Conservation (phyloP, 371 early-diverging fungal genomes). For the Nematocida sp. region DNA sequence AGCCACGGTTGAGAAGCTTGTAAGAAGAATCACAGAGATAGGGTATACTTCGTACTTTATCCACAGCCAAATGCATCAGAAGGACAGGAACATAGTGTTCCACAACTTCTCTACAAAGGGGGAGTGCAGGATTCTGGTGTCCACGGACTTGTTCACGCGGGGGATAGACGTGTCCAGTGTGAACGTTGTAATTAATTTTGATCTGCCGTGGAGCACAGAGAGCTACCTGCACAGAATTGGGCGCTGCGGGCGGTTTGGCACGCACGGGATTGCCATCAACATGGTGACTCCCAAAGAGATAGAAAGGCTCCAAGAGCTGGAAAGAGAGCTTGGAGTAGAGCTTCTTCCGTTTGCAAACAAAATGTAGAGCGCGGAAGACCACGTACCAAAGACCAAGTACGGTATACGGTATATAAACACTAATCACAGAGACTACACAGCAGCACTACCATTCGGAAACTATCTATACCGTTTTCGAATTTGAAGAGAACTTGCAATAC, state of each 20-base stretch:
- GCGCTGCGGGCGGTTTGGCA: constrained; percentile 95
- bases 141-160: constrained; percentile 79
- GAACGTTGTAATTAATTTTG: constrained; percentile 98
- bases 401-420: neutral
- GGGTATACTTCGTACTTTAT: constrained; percentile 94
- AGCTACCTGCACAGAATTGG: constrained; percentile 98
- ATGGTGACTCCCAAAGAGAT: constrained; percentile 81
- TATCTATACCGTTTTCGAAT: no score
- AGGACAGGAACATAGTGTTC: constrained; percentile 90
- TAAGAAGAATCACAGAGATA: constrained; percentile 86
- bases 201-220: constrained; percentile 93
- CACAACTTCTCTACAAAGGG: constrained; percentile 85
- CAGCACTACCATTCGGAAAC: no score
- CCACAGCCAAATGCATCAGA: constrained; percentile 90
- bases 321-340: constrained; percentile 85
- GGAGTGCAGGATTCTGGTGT: constrained; percentile 64
- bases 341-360: constrained; percentile 66
- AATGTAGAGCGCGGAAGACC: neutral
- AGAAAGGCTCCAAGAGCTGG: constrained; percentile 72
- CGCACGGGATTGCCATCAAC: constrained; percentile 87
- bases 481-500: no score
- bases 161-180: constrained; percentile 98
- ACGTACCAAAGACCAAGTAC: neutral
- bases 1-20: constrained; percentile 86
- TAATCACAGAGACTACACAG: no score